A percentile compares a stretch with the other conserved stretches of the same genome.
phyloP scores from a whole-genome alignment of 352 stramenopile genomes.

The Poterioochromonas sp. region DNA sequence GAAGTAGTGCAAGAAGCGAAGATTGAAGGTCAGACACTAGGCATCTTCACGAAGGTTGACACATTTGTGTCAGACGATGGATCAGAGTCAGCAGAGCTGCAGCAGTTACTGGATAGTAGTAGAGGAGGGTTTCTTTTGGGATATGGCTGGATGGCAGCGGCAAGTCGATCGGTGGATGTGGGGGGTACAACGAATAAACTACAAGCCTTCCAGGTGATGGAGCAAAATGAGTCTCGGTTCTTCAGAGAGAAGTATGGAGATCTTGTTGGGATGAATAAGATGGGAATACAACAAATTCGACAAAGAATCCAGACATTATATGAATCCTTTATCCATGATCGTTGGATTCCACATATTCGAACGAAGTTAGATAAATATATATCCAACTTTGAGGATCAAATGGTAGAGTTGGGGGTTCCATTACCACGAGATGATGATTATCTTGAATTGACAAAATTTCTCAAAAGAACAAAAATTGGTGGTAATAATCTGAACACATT shows the following conservation, averaged over 20 bases:
- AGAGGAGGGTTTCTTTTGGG: too few relatives aligned
- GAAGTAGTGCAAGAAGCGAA: not conserved
- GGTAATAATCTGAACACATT: too few relatives aligned
- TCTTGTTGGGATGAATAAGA: not conserved
- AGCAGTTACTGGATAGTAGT: too few relatives aligned
- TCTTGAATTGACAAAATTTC: too few relatives aligned
- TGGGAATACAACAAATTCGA: not conserved
- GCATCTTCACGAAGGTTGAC: not conserved
- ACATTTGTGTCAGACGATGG: not conserved
- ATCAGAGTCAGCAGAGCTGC: not conserved
- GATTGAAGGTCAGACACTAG: not conserved
- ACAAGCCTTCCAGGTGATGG: not conserved
- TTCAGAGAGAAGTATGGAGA: not conserved
- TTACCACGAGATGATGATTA: too few relatives aligned
- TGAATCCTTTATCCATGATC: not conserved
- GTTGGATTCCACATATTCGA: not conserved
- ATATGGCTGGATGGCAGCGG: not conserved
- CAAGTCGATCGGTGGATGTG: not conserved
- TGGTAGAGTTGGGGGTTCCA: too few relatives aligned
- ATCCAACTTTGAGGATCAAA: too few relatives aligned
- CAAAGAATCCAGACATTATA: not conserved
- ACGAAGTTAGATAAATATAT: too few relatives aligned
- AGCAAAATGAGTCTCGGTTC: not conserved
- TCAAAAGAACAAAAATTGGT: too few relatives aligned
- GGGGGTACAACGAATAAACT: not conserved